Evolutionary conservation across 768 basidiomycete genomes (phyloP), one percentile per base, ranked within the genome.

Genomic region (Infundibulicybe gibba): DNA sequence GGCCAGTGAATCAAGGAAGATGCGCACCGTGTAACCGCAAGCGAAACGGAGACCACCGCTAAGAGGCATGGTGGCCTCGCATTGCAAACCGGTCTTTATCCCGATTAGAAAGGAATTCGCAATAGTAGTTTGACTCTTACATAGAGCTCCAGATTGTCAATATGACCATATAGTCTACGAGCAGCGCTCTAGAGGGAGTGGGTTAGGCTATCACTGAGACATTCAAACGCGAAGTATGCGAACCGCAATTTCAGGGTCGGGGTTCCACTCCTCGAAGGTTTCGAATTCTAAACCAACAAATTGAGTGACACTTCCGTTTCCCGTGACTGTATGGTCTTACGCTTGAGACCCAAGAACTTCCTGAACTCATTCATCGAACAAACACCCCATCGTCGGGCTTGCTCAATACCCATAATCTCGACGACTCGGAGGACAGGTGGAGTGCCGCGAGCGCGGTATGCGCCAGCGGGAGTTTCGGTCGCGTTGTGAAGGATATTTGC

Each of bases 361-460:
- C 79, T 64, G 61, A 80, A 80, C 58, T 80, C 77, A 47, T 80
- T 81, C 70, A 79, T 70, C 3, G 75, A 72, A 54, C 77, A 77
- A 1, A 74, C 69, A 30, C 80, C 80, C 80, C 81, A 83, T 5
- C 51, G 51, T 38, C 82, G 61, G 3, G 75, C 71, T 59, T 81
- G 79, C 40, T 68, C 60, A 34, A 84, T 81, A 1, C 74, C 75
- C 64, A 82, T 62, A 13, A 81, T 73, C 56, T 84, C 82, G 20
- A 81, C 67, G 38, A 79, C 57, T 12, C 76, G 61, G 51, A 83
- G 55, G 3, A 68, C 71, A 2, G 56, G 59, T 0, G 80, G 77
- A 0, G 74, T 74, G 3, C 75, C 73, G 2, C 72, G 71, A 15
- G 71, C 78, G 21, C 75, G 58, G 60, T 70, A 79, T 12, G 74